Evolutionary conservation across 73 alveolate species (phyloP), one percentile per base, ranked within the genome.

Genomic region (Paramecium biaurelia): DNA sequence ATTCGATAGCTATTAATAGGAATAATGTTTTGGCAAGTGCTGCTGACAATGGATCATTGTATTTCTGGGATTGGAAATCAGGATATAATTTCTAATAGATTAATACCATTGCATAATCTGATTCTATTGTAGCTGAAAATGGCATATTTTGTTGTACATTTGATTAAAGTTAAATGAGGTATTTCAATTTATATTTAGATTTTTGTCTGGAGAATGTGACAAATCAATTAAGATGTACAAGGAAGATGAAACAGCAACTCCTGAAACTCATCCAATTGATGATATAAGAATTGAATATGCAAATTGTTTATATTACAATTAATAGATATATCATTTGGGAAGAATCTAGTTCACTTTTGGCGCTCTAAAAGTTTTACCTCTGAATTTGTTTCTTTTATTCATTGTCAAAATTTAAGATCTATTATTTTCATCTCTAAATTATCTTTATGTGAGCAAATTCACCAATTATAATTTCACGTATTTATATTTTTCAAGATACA

Each of bases 131-230:
- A 26, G 94, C 99, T 76, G 99, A 98, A 93, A 97, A 97, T 63
- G 99, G 98, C 24, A 98, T 98, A 26, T 98, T 97, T 89, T 98
- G 96, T 58, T 63, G 95, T 58, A 94, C 93, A 9, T 98, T 98
- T 90, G 99, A 99, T 94, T 92, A 96, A 92, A 93, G 98, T 85
- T 97, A 97, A 70, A 92, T 97, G 70, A 89, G 94, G 94, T 89
- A 26, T 23, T 0, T 59, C 9, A 11, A 6, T 20, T 6, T 35
- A 7, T 8, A 2, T 35, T 26, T 70, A 98, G 99, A 93, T 68
- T 99, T 70, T 94, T 99, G 30, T 97, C 99, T 20, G 99, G 98
- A 15, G 99, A 99, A 67, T 98, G 99, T 85, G 99, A 99, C 94
- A 99, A 99, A 93, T 97, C 99, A 1, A 98, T 99, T 43, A 97